phyloP scores from a whole-genome alignment of 2,329 filamentous ascomycete species.

The Aspergillus novofumigatus region DNA sequence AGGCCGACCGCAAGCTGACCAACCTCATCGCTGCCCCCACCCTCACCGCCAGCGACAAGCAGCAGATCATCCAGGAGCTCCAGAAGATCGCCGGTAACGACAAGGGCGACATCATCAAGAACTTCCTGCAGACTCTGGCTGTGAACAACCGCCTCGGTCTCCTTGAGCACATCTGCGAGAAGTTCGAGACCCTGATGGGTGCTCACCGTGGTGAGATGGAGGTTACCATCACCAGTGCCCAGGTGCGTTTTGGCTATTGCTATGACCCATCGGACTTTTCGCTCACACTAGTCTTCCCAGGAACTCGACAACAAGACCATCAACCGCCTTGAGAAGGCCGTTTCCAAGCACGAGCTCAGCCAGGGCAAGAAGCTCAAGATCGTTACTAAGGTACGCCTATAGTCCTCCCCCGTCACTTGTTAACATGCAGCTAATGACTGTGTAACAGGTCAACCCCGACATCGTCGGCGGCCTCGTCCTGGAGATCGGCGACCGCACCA shows the following conservation, averaged over 20 bases:
- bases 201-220: constrained; percentile 91
- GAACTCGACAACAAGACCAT: constrained; percentile 84
- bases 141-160: constrained; percentile 93
- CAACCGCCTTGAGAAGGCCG: constrained; percentile 76
- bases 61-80: constrained; percentile 79
- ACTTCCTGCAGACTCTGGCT: constrained; percentile 85
- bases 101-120: constrained; percentile 80
- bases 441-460: constrained; percentile 76
- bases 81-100: constrained; percentile 72
- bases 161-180: constrained; percentile 75
- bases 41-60: constrained; percentile 74
- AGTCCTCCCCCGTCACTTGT: not conserved
- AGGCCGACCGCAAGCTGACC: constrained; percentile 77
- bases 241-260: constrained; percentile 54
- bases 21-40: constrained; percentile 75
- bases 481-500: constrained; percentile 95
- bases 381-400: constrained; percentile 68
- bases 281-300: constrained; percentile 39
- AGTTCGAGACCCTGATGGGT: constrained; percentile 83
- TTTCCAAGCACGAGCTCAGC: constrained; percentile 84
- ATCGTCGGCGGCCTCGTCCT: constrained; percentile 91
- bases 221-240: constrained; percentile 83
- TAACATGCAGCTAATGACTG: not conserved
- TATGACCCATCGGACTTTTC: not conserved
- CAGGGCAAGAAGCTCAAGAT: constrained; percentile 98